Conservation (phyloP, 2,329 filamentous ascomycete genomes). For the Ophiostoma tasmaniense region DNA sequence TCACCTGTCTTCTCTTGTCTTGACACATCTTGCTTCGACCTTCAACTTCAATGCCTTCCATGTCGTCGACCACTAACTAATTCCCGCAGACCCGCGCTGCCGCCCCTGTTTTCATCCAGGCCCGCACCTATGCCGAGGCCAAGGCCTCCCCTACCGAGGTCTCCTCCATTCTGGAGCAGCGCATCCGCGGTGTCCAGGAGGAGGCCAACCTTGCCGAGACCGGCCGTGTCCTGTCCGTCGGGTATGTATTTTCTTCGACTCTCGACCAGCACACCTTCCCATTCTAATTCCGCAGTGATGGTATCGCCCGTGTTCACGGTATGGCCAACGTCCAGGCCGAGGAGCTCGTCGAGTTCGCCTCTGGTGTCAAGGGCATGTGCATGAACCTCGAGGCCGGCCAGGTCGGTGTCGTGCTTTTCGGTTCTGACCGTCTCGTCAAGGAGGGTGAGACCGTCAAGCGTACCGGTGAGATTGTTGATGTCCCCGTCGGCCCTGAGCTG, state of each 20-base stretch:
- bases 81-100: constrained; percentile 66
- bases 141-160: constrained; percentile 97
- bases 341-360: constrained; percentile 99
- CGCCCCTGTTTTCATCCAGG: constrained; percentile 68
- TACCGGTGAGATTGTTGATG: constrained; percentile 98
- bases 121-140: constrained; percentile 85
- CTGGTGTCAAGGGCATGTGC: constrained; percentile 99
- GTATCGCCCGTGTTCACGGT: constrained; percentile 99
- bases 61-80: not conserved
- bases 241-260: constrained; percentile 55
- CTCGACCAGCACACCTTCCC: not conserved
- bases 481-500: constrained; percentile 85
- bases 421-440: constrained; percentile 99
- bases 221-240: constrained; percentile 95
- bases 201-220: constrained; percentile 96
- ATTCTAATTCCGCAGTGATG: constrained; percentile 62
- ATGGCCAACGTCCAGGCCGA: constrained; percentile 99
- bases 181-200: constrained; percentile 97
- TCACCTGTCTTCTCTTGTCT: not conserved
- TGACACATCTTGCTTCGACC: not conserved
- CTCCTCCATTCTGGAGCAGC: constrained; percentile 98
- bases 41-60: not conserved
- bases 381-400: constrained; percentile 99
- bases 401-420: constrained; percentile 99
- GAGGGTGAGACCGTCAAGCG: constrained; percentile 99